Conservation (phyloP, 306 rosid genomes). For the Canavalia gladiata region DNA sequence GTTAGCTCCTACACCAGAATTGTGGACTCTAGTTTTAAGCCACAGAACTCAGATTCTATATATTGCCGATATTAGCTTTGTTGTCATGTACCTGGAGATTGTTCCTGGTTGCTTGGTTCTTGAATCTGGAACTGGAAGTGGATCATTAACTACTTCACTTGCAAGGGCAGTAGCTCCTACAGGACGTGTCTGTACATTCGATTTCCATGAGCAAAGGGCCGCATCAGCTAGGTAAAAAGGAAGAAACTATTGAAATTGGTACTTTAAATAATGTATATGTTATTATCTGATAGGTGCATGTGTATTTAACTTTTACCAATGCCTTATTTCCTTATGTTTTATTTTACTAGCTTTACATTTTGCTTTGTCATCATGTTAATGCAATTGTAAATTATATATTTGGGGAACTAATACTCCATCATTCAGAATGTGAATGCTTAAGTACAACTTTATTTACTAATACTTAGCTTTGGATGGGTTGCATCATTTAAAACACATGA, state of each 20-base stretch:
- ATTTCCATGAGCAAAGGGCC: slow-evolving; percentile 45
- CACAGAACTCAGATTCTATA: slow-evolving; percentile 92
- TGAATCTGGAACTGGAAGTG: slow-evolving; percentile 94
- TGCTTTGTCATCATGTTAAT: too few relatives aligned
- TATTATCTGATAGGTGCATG: not conserved
- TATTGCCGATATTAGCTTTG: slow-evolving; percentile 85
- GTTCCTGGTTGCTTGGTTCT: slow-evolving; percentile 89
- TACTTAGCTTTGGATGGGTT: not conserved
- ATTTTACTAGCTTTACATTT: too few relatives aligned
- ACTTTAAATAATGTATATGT: too few relatives aligned
- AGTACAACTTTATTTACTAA: not conserved
- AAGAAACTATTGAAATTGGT: too few relatives aligned
- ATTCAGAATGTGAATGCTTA: not conserved
- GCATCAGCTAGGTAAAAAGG: slow-evolving; percentile 15
- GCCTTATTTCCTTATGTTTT: not conserved
- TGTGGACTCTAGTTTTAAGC: slow-evolving; percentile 46
- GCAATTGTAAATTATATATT: too few relatives aligned
- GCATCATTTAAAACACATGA: too few relatives aligned
- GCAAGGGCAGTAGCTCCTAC: slow-evolving; percentile 86
- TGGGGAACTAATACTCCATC: too few relatives aligned
- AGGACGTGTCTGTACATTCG: slow-evolving; percentile 60
- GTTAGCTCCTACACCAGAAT: slow-evolving; percentile 85
- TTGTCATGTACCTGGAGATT: slow-evolving; percentile 74
- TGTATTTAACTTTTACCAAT: not conserved
- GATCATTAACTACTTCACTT: slow-evolving; percentile 85